Percentiles rank a stretch among this genome's conserved stretches.
Evolutionary conservation across 2,329 filamentous ascomycete species (phyloP).

Genomic region (Aspergillus neoniger): DNA sequence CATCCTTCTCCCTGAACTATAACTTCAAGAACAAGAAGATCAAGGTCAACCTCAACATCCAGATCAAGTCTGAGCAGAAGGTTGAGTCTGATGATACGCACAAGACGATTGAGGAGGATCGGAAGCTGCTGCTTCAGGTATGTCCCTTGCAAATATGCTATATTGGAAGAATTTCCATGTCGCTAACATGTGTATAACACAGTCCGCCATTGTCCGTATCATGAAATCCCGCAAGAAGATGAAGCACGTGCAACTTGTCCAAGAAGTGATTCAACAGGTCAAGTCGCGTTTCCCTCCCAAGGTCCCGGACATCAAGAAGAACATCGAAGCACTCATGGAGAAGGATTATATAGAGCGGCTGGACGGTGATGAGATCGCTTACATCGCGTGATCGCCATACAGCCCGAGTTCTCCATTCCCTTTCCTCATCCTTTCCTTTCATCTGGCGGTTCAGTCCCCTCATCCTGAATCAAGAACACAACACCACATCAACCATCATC

Average conservation of each 20-base stretch:
- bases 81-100: conserved; percentile 96
- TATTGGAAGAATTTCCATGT: neutral
- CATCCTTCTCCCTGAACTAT: conserved; percentile 81
- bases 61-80: conserved; percentile 93
- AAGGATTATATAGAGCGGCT: conserved; percentile 98
- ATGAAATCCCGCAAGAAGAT: conserved; percentile 99
- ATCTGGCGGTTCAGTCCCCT: neutral
- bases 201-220: conserved; percentile 98
- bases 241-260: conserved; percentile 93
- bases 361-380: conserved; percentile 91
- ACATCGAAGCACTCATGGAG: conserved; percentile 96
- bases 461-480: too few relatives aligned
- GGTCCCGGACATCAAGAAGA: conserved; percentile 97
- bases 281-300: conserved; percentile 90
- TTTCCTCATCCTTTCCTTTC: conserved; percentile 10
- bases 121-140: conserved; percentile 95
- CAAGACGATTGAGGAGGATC: conserved; percentile 98
- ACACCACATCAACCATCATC: neutral
- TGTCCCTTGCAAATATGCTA: conserved; percentile 42
- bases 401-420: neutral
- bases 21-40: conserved; percentile 99
- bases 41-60: conserved; percentile 92
- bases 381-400: conserved; percentile 69
- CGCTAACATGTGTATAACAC: conserved; percentile 15
- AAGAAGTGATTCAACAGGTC: conserved; percentile 95